These are phyloP conservation scores for Cercospora janseana DNA, from an alignment of 2,329 filamentous ascomycete species.

Conservation along the genomic window DNA sequence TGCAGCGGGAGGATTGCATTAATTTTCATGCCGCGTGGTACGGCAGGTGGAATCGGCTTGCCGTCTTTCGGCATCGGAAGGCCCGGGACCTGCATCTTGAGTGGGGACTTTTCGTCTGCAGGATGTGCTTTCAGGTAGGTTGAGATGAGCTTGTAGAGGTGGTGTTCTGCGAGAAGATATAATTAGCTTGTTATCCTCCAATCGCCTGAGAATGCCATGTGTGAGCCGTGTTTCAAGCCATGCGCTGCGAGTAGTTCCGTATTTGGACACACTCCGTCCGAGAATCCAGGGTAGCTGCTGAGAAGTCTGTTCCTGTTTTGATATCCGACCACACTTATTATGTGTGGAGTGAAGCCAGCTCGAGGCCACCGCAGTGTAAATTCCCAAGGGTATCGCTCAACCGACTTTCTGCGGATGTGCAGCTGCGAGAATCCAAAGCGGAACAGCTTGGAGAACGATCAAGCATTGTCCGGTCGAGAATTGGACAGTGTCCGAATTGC, in stretches of 20 bases:
- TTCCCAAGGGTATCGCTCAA: no score
- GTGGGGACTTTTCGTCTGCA: constrained; percentile 68
- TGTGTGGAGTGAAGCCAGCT: no score
- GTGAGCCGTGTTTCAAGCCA: not conserved
- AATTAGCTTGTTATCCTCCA: constrained; percentile 6
- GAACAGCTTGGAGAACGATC: no score
- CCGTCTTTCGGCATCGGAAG: constrained; percentile 64
- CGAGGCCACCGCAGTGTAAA: no score
- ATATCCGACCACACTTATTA: no score
- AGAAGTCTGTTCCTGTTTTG: no score
- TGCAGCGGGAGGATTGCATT: constrained; percentile 79
- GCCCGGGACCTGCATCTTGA: constrained; percentile 71
- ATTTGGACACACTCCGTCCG: no score
- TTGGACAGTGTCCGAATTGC: no score
- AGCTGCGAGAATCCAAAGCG: no score
- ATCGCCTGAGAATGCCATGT: not conserved
- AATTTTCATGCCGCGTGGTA: constrained; percentile 88
- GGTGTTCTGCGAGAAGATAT: constrained; percentile 64
- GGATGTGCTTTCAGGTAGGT: constrained; percentile 74
- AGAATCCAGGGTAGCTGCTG: no score
- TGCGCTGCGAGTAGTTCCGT: not conserved
- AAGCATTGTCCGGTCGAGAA: no score
- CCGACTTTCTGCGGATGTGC: no score
- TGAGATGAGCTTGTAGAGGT: constrained; percentile 79
- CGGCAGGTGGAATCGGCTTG: constrained; percentile 54